These are phyloP conservation scores for Gliomastix tumulicola DNA, from an alignment of 2,329 filamentous ascomycete species.

Conservation along the genomic window DNA sequence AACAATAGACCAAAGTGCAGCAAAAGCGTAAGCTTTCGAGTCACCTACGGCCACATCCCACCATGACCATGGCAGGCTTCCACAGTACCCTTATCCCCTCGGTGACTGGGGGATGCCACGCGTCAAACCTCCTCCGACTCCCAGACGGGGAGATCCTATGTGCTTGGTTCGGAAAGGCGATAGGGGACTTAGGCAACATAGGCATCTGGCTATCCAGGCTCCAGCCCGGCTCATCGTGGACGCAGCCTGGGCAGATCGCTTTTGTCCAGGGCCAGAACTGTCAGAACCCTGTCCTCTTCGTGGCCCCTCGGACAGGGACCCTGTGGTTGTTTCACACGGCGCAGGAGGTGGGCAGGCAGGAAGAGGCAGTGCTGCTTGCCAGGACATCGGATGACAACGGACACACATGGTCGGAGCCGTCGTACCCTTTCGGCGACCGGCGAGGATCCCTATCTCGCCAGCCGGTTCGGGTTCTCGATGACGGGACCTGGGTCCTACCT, in stretches of 20 bases:
- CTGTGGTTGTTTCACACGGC: slow-evolving; percentile 37
- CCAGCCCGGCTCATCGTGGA: slow-evolving; percentile 20
- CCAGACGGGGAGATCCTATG: slow-evolving; percentile 31
- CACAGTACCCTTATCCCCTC: too few relatives aligned
- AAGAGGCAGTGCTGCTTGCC: slow-evolving; percentile 28
- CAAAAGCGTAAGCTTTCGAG: too few relatives aligned
- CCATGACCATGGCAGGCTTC: too few relatives aligned
- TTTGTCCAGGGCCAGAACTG: slow-evolving; percentile 30
- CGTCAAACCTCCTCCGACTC: slow-evolving; percentile 33
- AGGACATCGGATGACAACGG: slow-evolving; percentile 25
- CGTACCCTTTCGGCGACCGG: slow-evolving; percentile 19
- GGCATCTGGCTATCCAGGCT: slow-evolving; percentile 32
- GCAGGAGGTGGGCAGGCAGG: slow-evolving; percentile 34
- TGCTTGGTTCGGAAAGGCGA: slow-evolving; percentile 36
- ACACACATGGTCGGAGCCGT: slow-evolving; percentile 24
- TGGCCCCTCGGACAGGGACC: slow-evolving; percentile 19
- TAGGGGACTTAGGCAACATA: slow-evolving; percentile 35
- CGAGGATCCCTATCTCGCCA: slow-evolving; percentile 33
- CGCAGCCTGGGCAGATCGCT: slow-evolving; percentile 23
- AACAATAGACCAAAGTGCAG: too few relatives aligned
- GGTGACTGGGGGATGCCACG: too few relatives aligned
- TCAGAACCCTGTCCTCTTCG: slow-evolving; percentile 35
- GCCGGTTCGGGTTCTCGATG: slow-evolving; percentile 24
- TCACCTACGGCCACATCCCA: too few relatives aligned
- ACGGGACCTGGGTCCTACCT: slow-evolving; percentile 31